phyloP scores from a whole-genome alignment of 306 rosid genomes.

The Carpinus fangiana region DNA sequence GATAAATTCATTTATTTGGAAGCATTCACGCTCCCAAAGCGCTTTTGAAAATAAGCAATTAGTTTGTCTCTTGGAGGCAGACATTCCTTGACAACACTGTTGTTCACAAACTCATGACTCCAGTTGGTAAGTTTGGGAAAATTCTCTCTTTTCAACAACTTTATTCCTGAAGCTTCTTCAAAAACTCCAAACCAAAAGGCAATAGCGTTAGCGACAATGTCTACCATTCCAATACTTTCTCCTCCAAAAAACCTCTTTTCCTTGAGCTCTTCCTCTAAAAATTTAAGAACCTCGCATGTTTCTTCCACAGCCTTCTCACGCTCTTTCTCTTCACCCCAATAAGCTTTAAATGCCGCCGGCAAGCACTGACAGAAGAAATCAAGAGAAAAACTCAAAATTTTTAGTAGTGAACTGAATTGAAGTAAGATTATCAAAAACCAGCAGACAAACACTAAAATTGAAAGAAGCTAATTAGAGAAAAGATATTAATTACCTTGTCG shows the following conservation, averaged over 20 bases:
- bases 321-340: constrained; percentile 26
- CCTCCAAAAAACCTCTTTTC: constrained; percentile 65
- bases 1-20: background rate
- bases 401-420: no score
- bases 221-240: constrained; percentile 46
- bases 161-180: constrained; percentile 45
- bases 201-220: constrained; percentile 42
- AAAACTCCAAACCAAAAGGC: constrained; percentile 47
- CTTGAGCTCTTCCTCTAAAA: constrained; percentile 55
- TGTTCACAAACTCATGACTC: constrained; percentile 40
- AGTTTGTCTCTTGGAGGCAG: constrained; percentile 47
- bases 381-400: background rate
- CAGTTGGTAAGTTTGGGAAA: constrained; percentile 50
- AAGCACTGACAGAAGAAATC: constrained; percentile 19
- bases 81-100: constrained; percentile 29
- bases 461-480: background rate
- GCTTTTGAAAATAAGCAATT: constrained; percentile 23
- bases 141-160: constrained; percentile 32
- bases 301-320: constrained; percentile 41
- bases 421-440: no score
- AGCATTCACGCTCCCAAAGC: background rate
- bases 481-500: constrained; percentile 28
- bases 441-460: background rate
- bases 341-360: constrained; percentile 25
- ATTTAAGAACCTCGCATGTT: constrained; percentile 25